Conservation (phyloP, 2,329 filamentous ascomycete species). For the Ampelomyces quisqualis region DNA sequence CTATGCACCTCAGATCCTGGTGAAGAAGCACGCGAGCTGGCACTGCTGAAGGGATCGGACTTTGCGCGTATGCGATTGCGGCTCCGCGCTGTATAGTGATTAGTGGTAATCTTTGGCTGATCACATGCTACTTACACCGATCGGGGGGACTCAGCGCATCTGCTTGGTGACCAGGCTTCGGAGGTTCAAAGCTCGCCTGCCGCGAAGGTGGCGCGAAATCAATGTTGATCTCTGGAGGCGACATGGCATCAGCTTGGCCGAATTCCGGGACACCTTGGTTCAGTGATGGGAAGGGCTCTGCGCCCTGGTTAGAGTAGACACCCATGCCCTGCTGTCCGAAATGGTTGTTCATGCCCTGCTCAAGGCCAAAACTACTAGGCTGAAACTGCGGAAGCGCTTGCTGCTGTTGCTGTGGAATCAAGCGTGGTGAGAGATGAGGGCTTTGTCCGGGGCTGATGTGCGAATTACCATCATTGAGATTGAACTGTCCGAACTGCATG, state of each 20-base stretch:
- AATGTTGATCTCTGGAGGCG: conserved; percentile 92
- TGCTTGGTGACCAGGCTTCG: conserved; percentile 62
- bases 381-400: conserved; percentile 53
- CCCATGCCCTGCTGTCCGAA: conserved; percentile 52
- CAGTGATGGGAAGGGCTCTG: conserved; percentile 53
- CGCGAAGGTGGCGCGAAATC: conserved; percentile 79
- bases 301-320: conserved; percentile 52
- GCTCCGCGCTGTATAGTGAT: conserved; percentile 50
- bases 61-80: conserved; percentile 59
- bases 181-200: conserved; percentile 65
- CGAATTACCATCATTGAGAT: conserved; percentile 54
- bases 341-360: conserved; percentile 50
- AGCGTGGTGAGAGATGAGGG: conserved; percentile 67
- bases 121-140: conserved; percentile 50
- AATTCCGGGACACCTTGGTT: conserved; percentile 59
- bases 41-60: conserved; percentile 60
- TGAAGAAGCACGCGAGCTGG: conserved; percentile 48
- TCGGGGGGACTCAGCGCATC: conserved; percentile 84
- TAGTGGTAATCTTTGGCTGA: conserved; percentile 13
- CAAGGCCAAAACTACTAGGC: conserved; percentile 50
- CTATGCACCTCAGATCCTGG: conserved; percentile 42
- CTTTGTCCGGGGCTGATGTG: conserved; percentile 66
- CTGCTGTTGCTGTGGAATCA: conserved; percentile 68
- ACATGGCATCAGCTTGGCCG: conserved; percentile 72
- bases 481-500: conserved; percentile 76